A percentile compares a stretch with the other conserved stretches of the same genome.
phyloP scores from a whole-genome alignment of 2,329 filamentous ascomycete species.

The Penicillium expansum region DNA sequence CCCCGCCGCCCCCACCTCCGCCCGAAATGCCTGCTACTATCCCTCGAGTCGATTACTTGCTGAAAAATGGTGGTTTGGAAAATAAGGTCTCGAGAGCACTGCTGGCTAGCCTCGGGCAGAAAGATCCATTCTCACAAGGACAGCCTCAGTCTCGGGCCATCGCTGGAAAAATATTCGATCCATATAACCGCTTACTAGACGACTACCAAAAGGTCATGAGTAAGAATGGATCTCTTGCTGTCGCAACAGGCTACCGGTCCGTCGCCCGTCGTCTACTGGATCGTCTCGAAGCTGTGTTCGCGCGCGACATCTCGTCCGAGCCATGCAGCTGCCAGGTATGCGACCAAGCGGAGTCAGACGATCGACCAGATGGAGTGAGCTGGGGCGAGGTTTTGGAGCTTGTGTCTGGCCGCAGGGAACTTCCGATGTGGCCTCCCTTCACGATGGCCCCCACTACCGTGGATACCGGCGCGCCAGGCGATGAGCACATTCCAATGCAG shows the following conservation, averaged over 20 bases:
- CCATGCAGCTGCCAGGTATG: constrained; percentile 88
- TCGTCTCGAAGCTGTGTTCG: constrained; percentile 89
- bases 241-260: constrained; percentile 91
- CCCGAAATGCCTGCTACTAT: constrained; percentile 64
- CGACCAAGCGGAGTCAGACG: constrained; percentile 58
- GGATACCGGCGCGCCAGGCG: constrained; percentile 55
- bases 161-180: constrained; percentile 73
- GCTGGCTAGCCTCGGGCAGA: constrained; percentile 50
- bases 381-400: constrained; percentile 96
- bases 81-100: constrained; percentile 71
- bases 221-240: constrained; percentile 84
- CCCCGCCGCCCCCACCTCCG: constrained; percentile 73
- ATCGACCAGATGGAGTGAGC: constrained; percentile 65
- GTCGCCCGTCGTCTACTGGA: constrained; percentile 89
- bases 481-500: constrained; percentile 59
- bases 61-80: constrained; percentile 80
- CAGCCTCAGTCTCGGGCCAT: constrained; percentile 63
- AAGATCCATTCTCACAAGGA: constrained; percentile 58
- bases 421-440: constrained; percentile 88
- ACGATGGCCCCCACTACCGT: constrained; percentile 61
- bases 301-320: constrained; percentile 81
- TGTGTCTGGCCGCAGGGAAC: constrained; percentile 80
- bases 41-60: constrained; percentile 85
- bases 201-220: constrained; percentile 79
- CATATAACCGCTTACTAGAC: constrained; percentile 77